These are phyloP conservation scores for Hymenoscyphus scutula DNA, from an alignment of 2,329 filamentous ascomycete genomes.

Conservation along the genomic window DNA sequence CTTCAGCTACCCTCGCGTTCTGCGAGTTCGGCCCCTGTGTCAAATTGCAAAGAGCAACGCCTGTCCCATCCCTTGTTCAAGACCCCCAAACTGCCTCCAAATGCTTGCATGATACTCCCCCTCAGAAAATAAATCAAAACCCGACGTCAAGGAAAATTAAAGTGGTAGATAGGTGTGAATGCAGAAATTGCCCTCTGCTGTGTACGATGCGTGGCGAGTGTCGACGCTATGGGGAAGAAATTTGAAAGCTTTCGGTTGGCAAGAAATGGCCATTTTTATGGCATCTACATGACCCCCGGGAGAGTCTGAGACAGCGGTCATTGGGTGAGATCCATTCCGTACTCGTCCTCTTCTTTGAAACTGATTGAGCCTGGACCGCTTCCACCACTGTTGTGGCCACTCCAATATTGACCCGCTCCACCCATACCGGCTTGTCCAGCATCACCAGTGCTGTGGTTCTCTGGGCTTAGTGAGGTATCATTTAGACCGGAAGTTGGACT, in stretches of 20 bases:
- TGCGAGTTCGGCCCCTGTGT: slow-evolving; percentile 24
- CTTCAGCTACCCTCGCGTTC: slow-evolving; percentile 25
- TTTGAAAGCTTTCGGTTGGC: slow-evolving; percentile 2
- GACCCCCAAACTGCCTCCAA: slow-evolving; percentile 30
- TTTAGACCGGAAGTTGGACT: slow-evolving; percentile 40
- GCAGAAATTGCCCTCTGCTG: not conserved
- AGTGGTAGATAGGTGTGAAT: slow-evolving; percentile 16
- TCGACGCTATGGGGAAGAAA: not conserved
- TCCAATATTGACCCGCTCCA: slow-evolving; percentile 55
- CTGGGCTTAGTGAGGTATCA: slow-evolving; percentile 53
- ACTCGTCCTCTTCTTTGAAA: slow-evolving; percentile 95
- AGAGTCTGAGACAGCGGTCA: slow-evolving; percentile 26
- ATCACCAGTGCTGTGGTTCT: slow-evolving; percentile 34
- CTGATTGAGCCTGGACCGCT: slow-evolving; percentile 65
- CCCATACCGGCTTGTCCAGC: slow-evolving; percentile 31
- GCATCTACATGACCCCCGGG: not conserved
- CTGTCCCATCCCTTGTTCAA: slow-evolving; percentile 18
- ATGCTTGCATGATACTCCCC: slow-evolving; percentile 22
- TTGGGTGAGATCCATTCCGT: slow-evolving; percentile 71
- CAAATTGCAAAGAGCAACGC: slow-evolving; percentile 24
- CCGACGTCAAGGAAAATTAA: slow-evolving; percentile 23
- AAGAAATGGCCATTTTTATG: slow-evolving; percentile 1
- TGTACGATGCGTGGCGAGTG: not conserved
- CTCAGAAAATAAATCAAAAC: slow-evolving; percentile 26
- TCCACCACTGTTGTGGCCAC: slow-evolving; percentile 68